Evolutionary conservation across 495 filamentous ascomycete species (phyloP), one percentile per base, ranked within the genome.

Genomic region (Penicillium bialowiezense): DNA sequence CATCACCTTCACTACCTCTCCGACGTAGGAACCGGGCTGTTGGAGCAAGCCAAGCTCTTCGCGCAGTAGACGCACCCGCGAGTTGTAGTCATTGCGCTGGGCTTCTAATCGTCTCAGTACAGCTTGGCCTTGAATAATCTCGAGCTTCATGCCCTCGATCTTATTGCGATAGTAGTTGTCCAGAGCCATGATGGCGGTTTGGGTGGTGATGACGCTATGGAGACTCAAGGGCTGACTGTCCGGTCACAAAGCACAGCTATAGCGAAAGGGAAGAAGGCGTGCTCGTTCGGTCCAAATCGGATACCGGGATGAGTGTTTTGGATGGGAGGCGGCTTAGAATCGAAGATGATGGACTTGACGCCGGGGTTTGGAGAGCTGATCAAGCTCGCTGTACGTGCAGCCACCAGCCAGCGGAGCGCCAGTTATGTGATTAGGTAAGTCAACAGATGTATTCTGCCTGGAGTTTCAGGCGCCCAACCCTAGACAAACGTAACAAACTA

Each of bases 81-180:
- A 97, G 74, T 99, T 99, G 80, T 97, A 97, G 69, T 99, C 93
- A 70, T 99, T 99, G 50, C 93, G 87, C 67, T 99, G 93, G 44
- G 93, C 93, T 81, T 99, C 93, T 64, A 99, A 78, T 69, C 93
- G 80, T 58, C 93, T 85, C 44, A 99, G 78, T 43, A 95, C 89
- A 40, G 95, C 92, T 75, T 97, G 95, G 32, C 93, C 92, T 70
- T 96, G 90, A 60, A 99, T 90, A 58, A 99, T 99, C 80, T 97
- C 92, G 64, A 97, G 89, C 82, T 97, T 96, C 87, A 97, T 95
- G 68, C 86, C 84, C 87, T 99, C 93, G 71, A 99, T 96, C 80
- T 99, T 99, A 74, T 97, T 97, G 77, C 90, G 88, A 70, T 92
- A 99, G 73, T 96, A 99, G 72, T 87, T 96, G 72, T 97, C 93